Base-by-base conservation (phyloP, 2,329 filamentous ascomycete species). In the Monosporascus sp. region DNA sequence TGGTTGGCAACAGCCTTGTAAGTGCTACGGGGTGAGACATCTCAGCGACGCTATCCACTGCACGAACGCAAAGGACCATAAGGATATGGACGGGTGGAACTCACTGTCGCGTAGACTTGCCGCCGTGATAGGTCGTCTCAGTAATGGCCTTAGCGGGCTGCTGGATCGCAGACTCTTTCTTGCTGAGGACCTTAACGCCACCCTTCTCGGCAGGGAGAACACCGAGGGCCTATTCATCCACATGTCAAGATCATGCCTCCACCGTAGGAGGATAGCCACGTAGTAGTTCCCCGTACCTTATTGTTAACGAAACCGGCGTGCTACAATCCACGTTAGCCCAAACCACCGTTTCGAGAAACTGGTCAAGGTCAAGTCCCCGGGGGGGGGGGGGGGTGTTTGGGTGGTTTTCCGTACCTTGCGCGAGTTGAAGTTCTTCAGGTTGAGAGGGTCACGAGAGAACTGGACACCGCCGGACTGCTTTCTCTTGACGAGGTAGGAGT, bases 361-460 rank as follows among this genome's bases (percentile, higher is more conserved):
- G 26, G 26, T 8, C 26, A 27, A 34, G 11, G 31, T 2, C 31
- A 14, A 34, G 31, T 14, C 9, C 4, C 5, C 31, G 9, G n/a
- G n/a, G n/a, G n/a, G n/a, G n/a, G n/a, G n/a, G n/a, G n/a, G n/a
- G n/a, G n/a, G n/a, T n/a, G n/a, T n/a, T n/a, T 14, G 31, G 11
- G 31, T 9, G 31, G 0, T 34, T 41, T 41, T 41, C 17, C 43
- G 43, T 46, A 94, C 90, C 87, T 96, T 97, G 80, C 90, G 88
- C 68, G 83, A 86, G 82, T 96, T 88, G 78, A 87, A 81, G 87
- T 97, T 97, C 75, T 79, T 82, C 76, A 97, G 78, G 85, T 97
- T 99, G 66, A 97, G 79, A 69, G 92, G 90, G 74, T 97, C 93
- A 68, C 89, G 88, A 66, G 93, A 97, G 84, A 99, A 91, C 78